Base-by-base conservation (phyloP, 1,284 basidiomycete genomes). In the Cryptococcus wingfieldii region DNA sequence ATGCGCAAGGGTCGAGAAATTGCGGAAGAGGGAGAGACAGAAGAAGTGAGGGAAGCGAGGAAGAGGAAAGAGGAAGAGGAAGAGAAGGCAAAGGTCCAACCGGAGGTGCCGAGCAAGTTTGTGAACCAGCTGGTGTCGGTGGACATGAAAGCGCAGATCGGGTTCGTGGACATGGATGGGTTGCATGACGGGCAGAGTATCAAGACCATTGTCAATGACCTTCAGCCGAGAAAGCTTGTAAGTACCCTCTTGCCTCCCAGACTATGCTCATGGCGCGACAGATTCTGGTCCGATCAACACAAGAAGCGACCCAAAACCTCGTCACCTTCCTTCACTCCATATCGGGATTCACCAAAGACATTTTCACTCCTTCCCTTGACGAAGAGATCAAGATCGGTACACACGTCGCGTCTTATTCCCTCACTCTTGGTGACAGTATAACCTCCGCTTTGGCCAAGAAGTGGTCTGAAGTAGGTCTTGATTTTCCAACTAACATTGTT, bases 81-180 rank as follows among this genome's bases (percentile, higher is more conserved):
- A 62, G 89, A 93, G 14, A 37, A 46, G 34, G 70, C 90, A 85
- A 85, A 86, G 79, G 81, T 79, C 18, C 81, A 85, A 1, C 82
- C 83, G 51, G 94, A 96, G 70, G 84, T 88, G 10, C 96, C 96
- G 18, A 94, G 87, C 45, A 98, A 98, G 77, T 98, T 86, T 68
- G 82, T 97, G 43, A 83, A 84, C 3, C 86, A 87, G 50, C 80
- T 83, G 14, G 79, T 89, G 4, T 83, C 86, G 39, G 82, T 98
- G 14, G 84, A 90, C 50, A 74, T 98, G 37, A 83, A 85, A 23
- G 98, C 96, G 67, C 84, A 86, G 6, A 77, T 98, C 16, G 83
- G 93, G 27, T 97, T 89, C 65, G 85, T 98, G 52, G 96, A 98
- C 70, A 86, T 98, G 83, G 91, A 95, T 64, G 96, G 96, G 28